phyloP scores from a whole-genome alignment of 1,284 basidiomycete genomes.

The Sporisorium iseilematis-ciliati region DNA sequence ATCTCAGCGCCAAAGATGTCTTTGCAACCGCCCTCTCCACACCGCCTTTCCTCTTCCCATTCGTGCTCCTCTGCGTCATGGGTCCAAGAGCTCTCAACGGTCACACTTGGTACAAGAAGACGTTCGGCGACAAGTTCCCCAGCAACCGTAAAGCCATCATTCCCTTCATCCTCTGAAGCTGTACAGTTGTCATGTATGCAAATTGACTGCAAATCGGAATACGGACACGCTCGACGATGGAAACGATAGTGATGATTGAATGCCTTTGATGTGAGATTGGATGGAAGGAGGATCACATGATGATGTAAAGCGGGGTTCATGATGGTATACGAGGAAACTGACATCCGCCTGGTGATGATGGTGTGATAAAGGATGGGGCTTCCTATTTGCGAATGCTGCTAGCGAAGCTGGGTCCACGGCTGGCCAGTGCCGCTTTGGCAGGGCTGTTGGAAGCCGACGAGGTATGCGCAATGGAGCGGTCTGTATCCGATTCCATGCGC shows the following conservation, averaged over 20 bases:
- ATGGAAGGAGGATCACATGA: not conserved
- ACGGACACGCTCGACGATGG: not conserved
- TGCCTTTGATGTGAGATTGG: constrained; percentile 2
- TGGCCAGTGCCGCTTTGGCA: constrained; percentile 33
- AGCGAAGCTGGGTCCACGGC: constrained; percentile 45
- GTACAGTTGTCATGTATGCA: not conserved
- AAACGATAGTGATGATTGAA: not conserved
- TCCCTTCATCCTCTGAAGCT: constrained; percentile 75
- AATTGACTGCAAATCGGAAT: not conserved
- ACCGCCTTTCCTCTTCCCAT: constrained; percentile 74
- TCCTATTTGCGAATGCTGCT: constrained; percentile 21
- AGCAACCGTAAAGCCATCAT: constrained; percentile 77
- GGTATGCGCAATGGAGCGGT: constrained; percentile 10
- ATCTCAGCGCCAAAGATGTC: constrained; percentile 26
- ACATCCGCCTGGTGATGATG: constrained; percentile 1
- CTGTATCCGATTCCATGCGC: constrained; percentile 31
- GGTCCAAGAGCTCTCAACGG: constrained; percentile 81
- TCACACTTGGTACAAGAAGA: constrained; percentile 82
- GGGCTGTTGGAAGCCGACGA: constrained; percentile 21
- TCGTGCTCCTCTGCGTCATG: constrained; percentile 81
- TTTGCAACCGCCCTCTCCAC: constrained; percentile 45
- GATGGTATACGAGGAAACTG: constrained; percentile 8
- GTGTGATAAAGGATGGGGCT: not conserved
- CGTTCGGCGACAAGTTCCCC: constrained; percentile 78
- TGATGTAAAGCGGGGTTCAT: not conserved